Percentiles rank a stretch among this genome's conserved stretches.
phyloP scores from a whole-genome alignment of 2,329 filamentous ascomycete species.

The Exophiala mesophila region DNA sequence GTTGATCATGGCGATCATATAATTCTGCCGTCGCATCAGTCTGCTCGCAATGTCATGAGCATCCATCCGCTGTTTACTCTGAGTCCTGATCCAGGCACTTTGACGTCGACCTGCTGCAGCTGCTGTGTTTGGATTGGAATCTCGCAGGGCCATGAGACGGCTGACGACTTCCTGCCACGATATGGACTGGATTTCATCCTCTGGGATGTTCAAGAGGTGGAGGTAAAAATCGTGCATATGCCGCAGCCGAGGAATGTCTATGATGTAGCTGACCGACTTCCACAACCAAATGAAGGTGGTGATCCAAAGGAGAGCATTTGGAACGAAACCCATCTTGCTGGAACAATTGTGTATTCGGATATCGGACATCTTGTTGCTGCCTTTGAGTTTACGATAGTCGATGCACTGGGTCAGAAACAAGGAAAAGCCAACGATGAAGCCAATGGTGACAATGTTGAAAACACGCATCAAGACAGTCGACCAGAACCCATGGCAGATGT shows the following conservation, averaged over 20 bases:
- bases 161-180: constrained; percentile 90
- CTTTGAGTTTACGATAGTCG: constrained; percentile 68
- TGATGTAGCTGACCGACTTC: constrained; percentile 67
- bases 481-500: constrained; percentile 74
- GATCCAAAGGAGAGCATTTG: constrained; percentile 76
- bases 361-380: constrained; percentile 51
- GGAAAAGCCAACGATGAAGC: constrained; percentile 75
- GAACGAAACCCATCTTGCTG: constrained; percentile 64
- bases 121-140: constrained; percentile 81
- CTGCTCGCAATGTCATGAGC: constrained; percentile 96
- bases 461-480: constrained; percentile 71
- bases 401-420: constrained; percentile 83
- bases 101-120: constrained; percentile 55
- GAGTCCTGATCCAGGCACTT: constrained; percentile 65
- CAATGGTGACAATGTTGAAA: constrained; percentile 72
- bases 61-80: constrained; percentile 90
- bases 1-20: constrained; percentile 93
- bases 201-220: constrained; percentile 74
- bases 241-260: constrained; percentile 67
- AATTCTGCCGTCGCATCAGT: constrained; percentile 94
- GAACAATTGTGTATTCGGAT: constrained; percentile 72
- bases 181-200: constrained; percentile 85
- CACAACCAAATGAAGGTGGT: constrained; percentile 82
- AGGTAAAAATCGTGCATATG: constrained; percentile 82
- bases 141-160: constrained; percentile 75